Evolutionary conservation across 345 rosid species (phyloP).

Genomic region (Syzygium oleosum): DNA sequence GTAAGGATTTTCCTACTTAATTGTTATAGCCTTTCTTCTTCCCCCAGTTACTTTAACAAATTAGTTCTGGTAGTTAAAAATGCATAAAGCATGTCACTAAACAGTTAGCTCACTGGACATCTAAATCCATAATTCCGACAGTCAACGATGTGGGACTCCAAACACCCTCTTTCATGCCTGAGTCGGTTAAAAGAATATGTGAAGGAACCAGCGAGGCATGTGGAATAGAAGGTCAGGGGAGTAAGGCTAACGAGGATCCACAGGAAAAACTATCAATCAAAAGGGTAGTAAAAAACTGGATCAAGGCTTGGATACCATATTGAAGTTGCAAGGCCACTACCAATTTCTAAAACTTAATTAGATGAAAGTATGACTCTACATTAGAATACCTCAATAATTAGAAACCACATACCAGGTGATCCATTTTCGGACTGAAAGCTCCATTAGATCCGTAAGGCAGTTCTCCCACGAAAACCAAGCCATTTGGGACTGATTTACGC

Average conservation of each 20-base stretch:
- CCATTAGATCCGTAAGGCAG: conserved; percentile 78
- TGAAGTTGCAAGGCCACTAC: background rate
- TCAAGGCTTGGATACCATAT: background rate
- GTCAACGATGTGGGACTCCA: background rate
- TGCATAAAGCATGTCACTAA: background rate
- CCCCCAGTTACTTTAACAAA: background rate
- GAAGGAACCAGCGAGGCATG: background rate
- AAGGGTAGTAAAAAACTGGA: background rate
- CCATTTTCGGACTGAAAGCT: conserved; percentile 94
- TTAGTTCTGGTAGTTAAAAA: background rate
- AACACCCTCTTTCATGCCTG: background rate
- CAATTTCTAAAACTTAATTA: background rate
- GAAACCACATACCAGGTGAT: conserved; percentile 72
- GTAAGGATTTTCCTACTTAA: background rate
- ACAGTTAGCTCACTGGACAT: background rate
- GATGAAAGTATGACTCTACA: background rate
- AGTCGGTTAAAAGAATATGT: background rate
- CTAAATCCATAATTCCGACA: background rate
- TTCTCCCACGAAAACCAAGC: conserved; percentile 90
- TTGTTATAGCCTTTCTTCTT: background rate
- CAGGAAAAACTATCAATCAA: background rate
- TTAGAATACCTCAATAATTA: background rate
- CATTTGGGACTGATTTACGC: conserved; percentile 71
- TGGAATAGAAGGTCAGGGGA: background rate
- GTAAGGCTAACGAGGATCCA: background rate